A percentile compares a stretch with the other conserved stretches of the same genome.
Evolutionary conservation across 2,329 filamentous ascomycete genomes (phyloP).

Genomic region (Rhynchosporium agropyri): DNA sequence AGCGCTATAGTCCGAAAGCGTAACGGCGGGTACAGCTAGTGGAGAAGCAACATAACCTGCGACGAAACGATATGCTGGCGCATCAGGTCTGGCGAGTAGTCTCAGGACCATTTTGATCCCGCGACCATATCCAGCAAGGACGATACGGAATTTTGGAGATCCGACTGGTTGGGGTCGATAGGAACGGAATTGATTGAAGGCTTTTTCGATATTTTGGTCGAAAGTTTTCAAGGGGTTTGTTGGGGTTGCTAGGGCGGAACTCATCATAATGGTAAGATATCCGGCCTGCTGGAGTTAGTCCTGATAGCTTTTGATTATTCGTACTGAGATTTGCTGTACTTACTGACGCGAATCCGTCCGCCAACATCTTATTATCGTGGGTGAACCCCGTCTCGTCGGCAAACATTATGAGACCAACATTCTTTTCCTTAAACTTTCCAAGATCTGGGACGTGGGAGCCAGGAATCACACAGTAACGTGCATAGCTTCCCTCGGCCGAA

Average conservation of each 20-base stretch:
- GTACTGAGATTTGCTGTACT: not conserved
- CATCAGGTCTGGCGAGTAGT: not conserved
- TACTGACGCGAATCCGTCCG: slow-evolving; percentile 72
- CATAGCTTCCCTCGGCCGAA: not conserved
- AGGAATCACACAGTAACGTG: not conserved
- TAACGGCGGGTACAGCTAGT: not conserved
- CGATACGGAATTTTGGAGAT: not conserved
- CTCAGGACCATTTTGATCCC: slow-evolving; percentile 2
- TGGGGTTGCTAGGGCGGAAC: not conserved
- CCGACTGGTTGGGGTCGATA: not conserved
- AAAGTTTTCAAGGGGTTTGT: not conserved
- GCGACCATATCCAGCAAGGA: not conserved
- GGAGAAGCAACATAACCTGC: slow-evolving; percentile 20
- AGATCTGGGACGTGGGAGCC: not conserved
- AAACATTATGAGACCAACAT: slow-evolving; percentile 11
- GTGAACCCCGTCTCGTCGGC: slow-evolving; percentile 13
- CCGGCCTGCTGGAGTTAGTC: not conserved
- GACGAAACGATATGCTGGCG: not conserved
- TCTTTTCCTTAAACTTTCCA: not conserved
- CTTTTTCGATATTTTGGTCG: not conserved
- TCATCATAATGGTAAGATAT: not conserved
- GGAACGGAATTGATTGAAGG: not conserved
- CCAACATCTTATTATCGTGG: slow-evolving; percentile 39
- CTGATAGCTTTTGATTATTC: too few relatives aligned
- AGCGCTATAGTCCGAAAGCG: not conserved